Percentiles rank a stretch among this genome's conserved stretches.
Conservation (phyloP, 768 basidiomycete species). For the Termitomyces sp. region DNA sequence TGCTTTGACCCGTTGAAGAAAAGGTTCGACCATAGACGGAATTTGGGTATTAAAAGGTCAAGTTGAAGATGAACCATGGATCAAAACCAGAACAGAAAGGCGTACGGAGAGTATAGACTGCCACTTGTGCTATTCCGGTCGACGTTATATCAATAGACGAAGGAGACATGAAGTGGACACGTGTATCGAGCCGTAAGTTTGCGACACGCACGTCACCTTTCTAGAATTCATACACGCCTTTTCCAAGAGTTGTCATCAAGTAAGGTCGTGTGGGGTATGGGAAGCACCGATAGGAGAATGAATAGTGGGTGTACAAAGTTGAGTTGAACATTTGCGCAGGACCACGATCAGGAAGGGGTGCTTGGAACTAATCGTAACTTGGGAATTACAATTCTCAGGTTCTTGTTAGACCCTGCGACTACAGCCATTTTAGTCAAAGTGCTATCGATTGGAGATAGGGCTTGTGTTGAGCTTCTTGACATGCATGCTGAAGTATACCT, state of each 20-base stretch:
- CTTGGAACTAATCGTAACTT: neutral
- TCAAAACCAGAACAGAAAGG: conserved; percentile 5
- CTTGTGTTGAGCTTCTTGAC: neutral
- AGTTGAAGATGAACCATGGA: conserved; percentile 33
- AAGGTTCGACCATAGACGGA: conserved; percentile 25
- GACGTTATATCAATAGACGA: conserved; percentile 17
- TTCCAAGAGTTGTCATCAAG: neutral
- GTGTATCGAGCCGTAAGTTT: conserved; percentile 18
- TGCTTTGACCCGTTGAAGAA: conserved; percentile 28
- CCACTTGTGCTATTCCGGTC: conserved; percentile 3
- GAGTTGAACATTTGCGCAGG: neutral
- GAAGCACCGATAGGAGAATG: neutral
- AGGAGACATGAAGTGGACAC: conserved; percentile 33
- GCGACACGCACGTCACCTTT: conserved; percentile 4
- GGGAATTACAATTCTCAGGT: neutral
- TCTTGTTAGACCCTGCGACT: neutral
- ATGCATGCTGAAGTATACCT: neutral
- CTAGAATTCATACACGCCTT: conserved; percentile 6
- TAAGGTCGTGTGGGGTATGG: neutral
- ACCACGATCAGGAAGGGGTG: neutral
- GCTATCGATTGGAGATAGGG: neutral
- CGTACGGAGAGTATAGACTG: conserved; percentile 11
- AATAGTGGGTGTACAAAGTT: neutral
- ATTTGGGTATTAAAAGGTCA: conserved; percentile 29
- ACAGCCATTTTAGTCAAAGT: neutral